Evolutionary conservation across 441 rosid genomes (phyloP).

Genomic region (Melastoma candidum): DNA sequence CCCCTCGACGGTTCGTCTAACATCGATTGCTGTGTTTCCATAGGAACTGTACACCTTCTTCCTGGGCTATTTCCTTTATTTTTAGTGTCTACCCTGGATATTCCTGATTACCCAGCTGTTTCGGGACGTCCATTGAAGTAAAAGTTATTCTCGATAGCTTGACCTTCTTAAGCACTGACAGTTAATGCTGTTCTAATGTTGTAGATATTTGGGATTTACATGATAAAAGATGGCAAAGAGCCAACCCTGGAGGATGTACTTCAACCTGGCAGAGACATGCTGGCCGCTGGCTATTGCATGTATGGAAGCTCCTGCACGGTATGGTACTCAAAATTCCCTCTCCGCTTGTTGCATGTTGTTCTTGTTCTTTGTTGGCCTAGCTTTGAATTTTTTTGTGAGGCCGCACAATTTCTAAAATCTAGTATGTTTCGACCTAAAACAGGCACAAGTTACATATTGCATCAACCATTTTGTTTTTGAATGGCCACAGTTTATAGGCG

Average conservation of each 20-base stretch:
- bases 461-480: too few species aligned
- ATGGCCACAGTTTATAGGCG: too few species aligned
- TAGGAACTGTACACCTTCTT: conserved; percentile 72
- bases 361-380: not conserved
- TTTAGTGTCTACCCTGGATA: not conserved
- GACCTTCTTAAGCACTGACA: not conserved
- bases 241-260: conserved; percentile 76
- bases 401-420: too few species aligned
- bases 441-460: too few species aligned
- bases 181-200: not conserved
- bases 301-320: conserved; percentile 98
- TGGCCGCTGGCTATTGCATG: conserved; percentile 99
- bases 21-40: conserved; percentile 95
- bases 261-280: conserved; percentile 80
- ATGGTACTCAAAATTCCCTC: conserved; percentile 19
- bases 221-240: conserved; percentile 51
- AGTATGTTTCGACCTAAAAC: too few species aligned
- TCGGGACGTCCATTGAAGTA: too few species aligned
- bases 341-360: not conserved
- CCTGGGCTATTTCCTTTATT: not conserved
- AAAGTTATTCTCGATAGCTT: too few species aligned
- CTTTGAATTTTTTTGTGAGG: too few species aligned
- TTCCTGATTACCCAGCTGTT: not conserved
- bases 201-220: conserved; percentile 94
- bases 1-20: conserved; percentile 98